These are phyloP conservation scores for Podila horticola DNA, from an alignment of 192 early-diverging fungal species.

Conservation along the genomic window DNA sequence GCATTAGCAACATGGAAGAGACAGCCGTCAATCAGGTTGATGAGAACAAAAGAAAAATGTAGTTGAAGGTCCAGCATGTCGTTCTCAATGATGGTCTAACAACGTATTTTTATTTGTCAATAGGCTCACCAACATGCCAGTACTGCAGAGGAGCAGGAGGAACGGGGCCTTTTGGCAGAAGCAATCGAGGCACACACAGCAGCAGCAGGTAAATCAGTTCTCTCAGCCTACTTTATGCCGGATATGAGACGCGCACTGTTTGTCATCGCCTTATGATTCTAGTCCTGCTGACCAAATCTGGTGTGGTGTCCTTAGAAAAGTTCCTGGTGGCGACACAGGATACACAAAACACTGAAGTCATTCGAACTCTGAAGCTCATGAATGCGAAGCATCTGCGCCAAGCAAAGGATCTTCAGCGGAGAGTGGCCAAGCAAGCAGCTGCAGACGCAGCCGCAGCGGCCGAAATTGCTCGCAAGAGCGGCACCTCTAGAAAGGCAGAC, in stretches of 20 bases:
- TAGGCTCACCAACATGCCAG: constrained; percentile 75
- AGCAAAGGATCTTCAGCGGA: constrained; percentile 71
- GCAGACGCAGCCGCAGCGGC: constrained; percentile 13
- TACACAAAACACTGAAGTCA: constrained; percentile 56
- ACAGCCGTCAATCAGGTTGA: constrained; percentile 2
- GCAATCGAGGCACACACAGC: constrained; percentile 72
- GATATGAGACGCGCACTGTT: neutral
- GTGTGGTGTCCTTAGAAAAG: neutral
- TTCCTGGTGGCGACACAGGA: constrained; percentile 42
- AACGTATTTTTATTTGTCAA: neutral
- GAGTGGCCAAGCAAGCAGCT: constrained; percentile 46
- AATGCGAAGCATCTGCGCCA: constrained; percentile 73
- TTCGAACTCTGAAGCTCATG: constrained; percentile 72
- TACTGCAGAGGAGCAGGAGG: constrained; percentile 70
- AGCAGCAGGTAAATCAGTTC: constrained; percentile 67
- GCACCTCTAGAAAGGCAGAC: constrained; percentile 2
- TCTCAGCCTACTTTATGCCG: neutral
- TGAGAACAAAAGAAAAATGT: neutral
- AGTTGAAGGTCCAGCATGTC: neutral
- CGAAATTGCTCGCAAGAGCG: neutral
- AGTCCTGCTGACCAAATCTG: neutral
- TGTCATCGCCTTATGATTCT: neutral
- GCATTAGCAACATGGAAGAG: neutral
- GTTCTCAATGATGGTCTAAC: too few relatives aligned
- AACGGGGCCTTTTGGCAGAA: constrained; percentile 63